Base-by-base conservation (phyloP, 495 filamentous ascomycete species). In the Clohesyomyces aquaticus region DNA sequence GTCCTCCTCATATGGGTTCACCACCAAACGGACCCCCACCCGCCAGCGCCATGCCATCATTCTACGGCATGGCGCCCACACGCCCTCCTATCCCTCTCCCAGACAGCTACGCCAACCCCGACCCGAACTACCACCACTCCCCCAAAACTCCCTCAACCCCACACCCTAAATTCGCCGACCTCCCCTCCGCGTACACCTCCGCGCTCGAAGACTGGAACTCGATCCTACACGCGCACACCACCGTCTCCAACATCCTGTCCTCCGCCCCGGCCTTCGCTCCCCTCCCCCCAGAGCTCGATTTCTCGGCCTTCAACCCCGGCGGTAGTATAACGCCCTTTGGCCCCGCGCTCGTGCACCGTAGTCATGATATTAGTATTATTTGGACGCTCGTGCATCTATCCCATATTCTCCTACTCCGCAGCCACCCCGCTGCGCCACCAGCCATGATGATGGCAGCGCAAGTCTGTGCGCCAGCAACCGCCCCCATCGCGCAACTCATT, bases 371-470 rank as follows among this genome's bases (percentile, higher is more conserved):
- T 67, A 89, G 88, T 14, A 87, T 89, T 35, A 80, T 98, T 21
- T 93, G 91, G 87, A 86, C 85, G 68, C 86, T 90, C 55, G 96
- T 88, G 72, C 88, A 93, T 76, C 88, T 89, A 73, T 87, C 85
- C 1, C 81, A 90, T 26, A 91, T 98, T 51, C 77, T 93, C 48
- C 81, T 91, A 21, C 77, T 91, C 51, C 82, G 94, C 35, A 77
- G 88, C 0, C 91, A 96, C 65, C 94, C 94, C 0, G 84, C 81
- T 1, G 96, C 97, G 92, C 94, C 91, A 4, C 91, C 93, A 0
- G 83, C 91, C n/a, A 87, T 91, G 56, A 93, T 96, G 86, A 80
- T 89, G 42, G 90, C 93, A 4, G 88, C 89, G 0, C 86, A 85
- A 11, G 80, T 94, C 35, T 83, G 86, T 8, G 88, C 91, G 0